Evolutionary conservation across 2,329 filamentous ascomycete species (phyloP).

Genomic region (Macrophomina phaseolina): DNA sequence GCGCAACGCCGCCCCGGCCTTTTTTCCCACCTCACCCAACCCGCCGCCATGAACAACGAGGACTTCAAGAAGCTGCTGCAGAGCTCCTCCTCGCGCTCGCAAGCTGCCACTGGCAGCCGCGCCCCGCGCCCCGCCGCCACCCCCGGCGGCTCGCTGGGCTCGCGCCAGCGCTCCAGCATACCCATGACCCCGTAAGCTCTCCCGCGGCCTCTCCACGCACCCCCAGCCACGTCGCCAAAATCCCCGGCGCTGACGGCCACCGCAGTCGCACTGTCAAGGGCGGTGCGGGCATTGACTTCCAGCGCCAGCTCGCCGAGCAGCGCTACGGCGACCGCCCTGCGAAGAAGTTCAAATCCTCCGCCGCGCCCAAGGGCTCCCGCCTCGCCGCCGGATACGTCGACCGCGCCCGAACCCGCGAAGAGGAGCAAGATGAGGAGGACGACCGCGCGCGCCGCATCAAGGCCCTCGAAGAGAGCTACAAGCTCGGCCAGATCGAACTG

Average conservation of each 20-base stretch:
- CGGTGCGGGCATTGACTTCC: slow-evolving; percentile 70
- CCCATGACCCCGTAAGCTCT: slow-evolving; percentile 87
- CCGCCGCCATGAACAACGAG: slow-evolving; percentile 83
- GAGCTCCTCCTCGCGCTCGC: slow-evolving; percentile 52
- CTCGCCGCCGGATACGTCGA: slow-evolving; percentile 84
- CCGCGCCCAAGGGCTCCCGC: slow-evolving; percentile 81
- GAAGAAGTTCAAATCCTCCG: slow-evolving; percentile 76
- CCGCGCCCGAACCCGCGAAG: slow-evolving; percentile 70
- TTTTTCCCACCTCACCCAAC: neutral
- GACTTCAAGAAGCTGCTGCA: slow-evolving; percentile 85
- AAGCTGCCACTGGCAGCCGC: slow-evolving; percentile 37
- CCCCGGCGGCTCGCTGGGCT: slow-evolving; percentile 67
- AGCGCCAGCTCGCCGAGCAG: slow-evolving; percentile 80
- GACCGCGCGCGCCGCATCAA: slow-evolving; percentile 71
- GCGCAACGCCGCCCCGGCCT: neutral
- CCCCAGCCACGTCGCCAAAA: neutral
- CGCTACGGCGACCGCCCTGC: slow-evolving; percentile 48
- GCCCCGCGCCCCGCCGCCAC: slow-evolving; percentile 33
- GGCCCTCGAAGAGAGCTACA: slow-evolving; percentile 80
- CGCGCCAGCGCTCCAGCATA: slow-evolving; percentile 78
- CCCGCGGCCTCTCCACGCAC: neutral
- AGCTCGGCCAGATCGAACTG: slow-evolving; percentile 82
- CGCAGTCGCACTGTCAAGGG: slow-evolving; percentile 68
- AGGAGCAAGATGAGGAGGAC: slow-evolving; percentile 59
- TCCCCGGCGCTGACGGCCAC: neutral